Percentiles rank a stretch among this genome's conserved stretches.
These are phyloP conservation scores for Trichoderma erinaceum DNA, from an alignment of 495 filamentous ascomycete genomes.

Conservation along the genomic window DNA sequence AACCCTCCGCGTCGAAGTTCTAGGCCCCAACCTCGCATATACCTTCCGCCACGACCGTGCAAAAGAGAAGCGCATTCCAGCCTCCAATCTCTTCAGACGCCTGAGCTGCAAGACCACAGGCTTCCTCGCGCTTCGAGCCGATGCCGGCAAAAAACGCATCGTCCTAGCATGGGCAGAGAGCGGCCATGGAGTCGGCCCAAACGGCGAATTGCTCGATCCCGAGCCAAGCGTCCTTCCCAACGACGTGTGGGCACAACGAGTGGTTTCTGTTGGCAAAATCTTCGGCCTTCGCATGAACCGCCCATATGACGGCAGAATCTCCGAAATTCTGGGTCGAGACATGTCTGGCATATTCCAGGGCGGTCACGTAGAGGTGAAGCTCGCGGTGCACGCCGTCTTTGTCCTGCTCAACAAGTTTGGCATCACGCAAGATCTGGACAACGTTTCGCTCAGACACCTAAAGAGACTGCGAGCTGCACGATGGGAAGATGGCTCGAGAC, in stretches of 20 bases:
- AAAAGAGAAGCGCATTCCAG: neutral
- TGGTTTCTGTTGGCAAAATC: neutral
- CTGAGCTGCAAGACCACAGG: neutral
- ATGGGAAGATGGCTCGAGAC: neutral
- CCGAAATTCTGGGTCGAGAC: neutral
- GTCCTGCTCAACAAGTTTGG: neutral
- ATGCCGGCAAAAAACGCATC: neutral
- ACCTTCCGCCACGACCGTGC: constrained; percentile 8
- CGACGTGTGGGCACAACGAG: constrained; percentile 5
- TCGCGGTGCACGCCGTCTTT: constrained; percentile 7
- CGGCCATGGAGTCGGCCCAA: constrained; percentile 1
- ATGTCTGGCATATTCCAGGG: constrained; percentile 1
- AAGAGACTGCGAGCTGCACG: neutral
- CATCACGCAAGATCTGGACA: constrained; percentile 12
- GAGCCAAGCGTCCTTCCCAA: constrained; percentile 3
- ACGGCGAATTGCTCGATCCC: constrained; percentile 11
- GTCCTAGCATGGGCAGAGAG: constrained; percentile 12
- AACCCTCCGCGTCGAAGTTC: constrained; percentile 8
- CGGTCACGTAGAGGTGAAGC: constrained; percentile 12
- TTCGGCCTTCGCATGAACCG: neutral
- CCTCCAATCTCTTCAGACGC: neutral
- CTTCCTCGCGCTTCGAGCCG: constrained; percentile 7
- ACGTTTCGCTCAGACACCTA: neutral
- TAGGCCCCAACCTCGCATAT: constrained; percentile 12
- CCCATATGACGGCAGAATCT: neutral